Evolutionary conservation across 345 rosid species (phyloP), one percentile per base, ranked within the genome.

Genomic region (Melaleuca quinquenervia): DNA sequence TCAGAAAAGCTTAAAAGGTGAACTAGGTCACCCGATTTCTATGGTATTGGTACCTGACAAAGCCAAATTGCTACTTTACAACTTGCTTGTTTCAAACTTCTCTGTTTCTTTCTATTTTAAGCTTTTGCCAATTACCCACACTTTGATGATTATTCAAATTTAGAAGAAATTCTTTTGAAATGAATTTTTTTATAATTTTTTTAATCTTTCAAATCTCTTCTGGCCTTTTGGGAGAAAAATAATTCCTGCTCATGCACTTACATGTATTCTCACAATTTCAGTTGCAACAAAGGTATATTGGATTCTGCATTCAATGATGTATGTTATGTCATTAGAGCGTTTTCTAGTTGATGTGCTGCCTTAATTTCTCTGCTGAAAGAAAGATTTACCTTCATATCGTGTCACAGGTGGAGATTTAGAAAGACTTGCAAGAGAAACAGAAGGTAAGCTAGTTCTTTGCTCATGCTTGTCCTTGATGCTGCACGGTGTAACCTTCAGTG

Each of bases 341-440:
- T 70, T 70, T 70, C 80, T 36, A 70, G 80, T 36, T 18, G 48
- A 36, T 36, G 78, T 36, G 13, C 48, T 18, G 80, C 80, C 36
- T 70, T 36, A 32, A 36, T 11, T 53, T 52, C 60, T 49, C 50
- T 53, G 55, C 70, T 58, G 55, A 52, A 11, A 27, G 70, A 58
- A 36, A 53, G 41, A 20, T 58, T 50, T 20, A 84, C 52, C 51
- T 82, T 52, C 41, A 70, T 87, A 80, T 14, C 86, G 7, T 85
- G 55, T 86, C 64, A 83, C 91, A 95, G 98, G 94, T 88, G 90
- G 90, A 13, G 96, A 97, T 88, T 90, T 97, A 82, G 98, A 96
- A 82, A 94, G 89, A 86, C 94, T 97, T 82, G 97, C 91, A 75
- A 93, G 91, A 87, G 98, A 91, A 53, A 97, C 99, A 8, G 96